These are phyloP conservation scores for Volvox africanus DNA, from an alignment of 139 green algal genomes.

Conservation along the genomic window DNA sequence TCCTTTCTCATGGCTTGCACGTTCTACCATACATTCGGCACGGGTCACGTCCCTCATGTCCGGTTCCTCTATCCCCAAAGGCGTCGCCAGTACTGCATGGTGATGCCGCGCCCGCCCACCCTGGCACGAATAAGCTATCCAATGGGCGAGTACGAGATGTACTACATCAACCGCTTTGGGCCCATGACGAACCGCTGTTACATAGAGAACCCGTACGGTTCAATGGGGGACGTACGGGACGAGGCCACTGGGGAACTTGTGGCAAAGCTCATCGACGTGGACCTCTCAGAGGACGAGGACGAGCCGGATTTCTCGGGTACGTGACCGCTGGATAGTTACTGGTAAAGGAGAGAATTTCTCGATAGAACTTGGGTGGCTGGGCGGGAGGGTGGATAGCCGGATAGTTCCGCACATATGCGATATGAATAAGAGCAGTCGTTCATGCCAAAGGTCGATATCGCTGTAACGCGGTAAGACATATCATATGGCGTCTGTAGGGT, in stretches of 20 bases:
- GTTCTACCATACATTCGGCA: no score
- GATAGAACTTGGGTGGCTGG: background rate
- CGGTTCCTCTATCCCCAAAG: background rate
- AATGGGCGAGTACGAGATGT: constrained; percentile 12
- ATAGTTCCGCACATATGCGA: no score
- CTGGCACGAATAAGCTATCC: background rate
- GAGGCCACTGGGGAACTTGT: background rate
- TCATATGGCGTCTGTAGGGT: no score
- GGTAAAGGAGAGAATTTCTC: no score
- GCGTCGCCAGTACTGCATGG: background rate
- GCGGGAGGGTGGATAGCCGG: background rate
- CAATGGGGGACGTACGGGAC: background rate
- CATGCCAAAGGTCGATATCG: no score
- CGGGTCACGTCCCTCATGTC: no score
- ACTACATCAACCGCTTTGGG: constrained; percentile 28
- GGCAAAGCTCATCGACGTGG: constrained; percentile 2
- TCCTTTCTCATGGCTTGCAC: no score
- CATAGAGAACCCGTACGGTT: constrained; percentile 31
- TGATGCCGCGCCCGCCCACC: background rate
- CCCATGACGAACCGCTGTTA: background rate
- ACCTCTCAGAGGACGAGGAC: background rate
- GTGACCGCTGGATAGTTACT: background rate
- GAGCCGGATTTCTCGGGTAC: constrained; percentile 34
- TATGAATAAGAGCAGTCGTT: no score
- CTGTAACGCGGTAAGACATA: no score